Percentiles rank a stretch among this genome's conserved stretches.
These are phyloP conservation scores for Penicillium herquei DNA, from an alignment of 495 filamentous ascomycete species.

Conservation along the genomic window DNA sequence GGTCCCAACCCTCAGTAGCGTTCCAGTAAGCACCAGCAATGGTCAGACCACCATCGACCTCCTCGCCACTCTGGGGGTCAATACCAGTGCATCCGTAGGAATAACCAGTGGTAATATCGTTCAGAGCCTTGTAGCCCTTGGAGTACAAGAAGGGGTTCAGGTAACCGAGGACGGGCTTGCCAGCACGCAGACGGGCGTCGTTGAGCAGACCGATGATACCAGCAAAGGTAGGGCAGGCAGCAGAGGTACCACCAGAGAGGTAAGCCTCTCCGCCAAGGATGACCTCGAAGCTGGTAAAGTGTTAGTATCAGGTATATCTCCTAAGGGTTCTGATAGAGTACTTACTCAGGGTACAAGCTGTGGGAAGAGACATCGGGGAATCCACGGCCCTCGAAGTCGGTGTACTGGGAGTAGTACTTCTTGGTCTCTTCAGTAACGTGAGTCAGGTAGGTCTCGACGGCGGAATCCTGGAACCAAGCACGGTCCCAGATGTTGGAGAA, in stretches of 20 bases:
- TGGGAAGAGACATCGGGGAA: slow-evolving; percentile 68
- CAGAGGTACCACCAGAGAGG: slow-evolving; percentile 50
- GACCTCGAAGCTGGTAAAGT: slow-evolving; percentile 20
- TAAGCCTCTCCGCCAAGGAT: slow-evolving; percentile 29
- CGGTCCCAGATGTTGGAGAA: slow-evolving; percentile 64
- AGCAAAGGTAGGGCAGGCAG: slow-evolving; percentile 47
- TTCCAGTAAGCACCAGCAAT: slow-evolving; percentile 36
- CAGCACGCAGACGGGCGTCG: slow-evolving; percentile 45
- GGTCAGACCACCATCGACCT: slow-evolving; percentile 22
- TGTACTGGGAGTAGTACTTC: slow-evolving; percentile 38
- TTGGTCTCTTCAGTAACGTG: slow-evolving; percentile 36
- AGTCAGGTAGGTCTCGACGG: slow-evolving; percentile 52
- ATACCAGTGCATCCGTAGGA: slow-evolving; percentile 30
- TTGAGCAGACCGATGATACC: slow-evolving; percentile 51
- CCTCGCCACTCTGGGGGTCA: slow-evolving; percentile 24
- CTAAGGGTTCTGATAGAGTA: not conserved
- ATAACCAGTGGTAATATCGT: slow-evolving; percentile 31
- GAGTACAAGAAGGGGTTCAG: slow-evolving; percentile 53
- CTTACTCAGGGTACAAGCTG: slow-evolving; percentile 41
- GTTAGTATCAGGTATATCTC: not conserved
- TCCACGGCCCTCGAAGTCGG: slow-evolving; percentile 61
- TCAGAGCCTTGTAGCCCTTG: slow-evolving; percentile 23
- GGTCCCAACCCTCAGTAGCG: slow-evolving; percentile 46
- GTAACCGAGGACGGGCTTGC: slow-evolving; percentile 50
- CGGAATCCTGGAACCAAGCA: slow-evolving; percentile 58